Evolutionary conservation across 1,284 basidiomycete species (phyloP).

Genomic region (Cutaneotrichosporon sp.): DNA sequence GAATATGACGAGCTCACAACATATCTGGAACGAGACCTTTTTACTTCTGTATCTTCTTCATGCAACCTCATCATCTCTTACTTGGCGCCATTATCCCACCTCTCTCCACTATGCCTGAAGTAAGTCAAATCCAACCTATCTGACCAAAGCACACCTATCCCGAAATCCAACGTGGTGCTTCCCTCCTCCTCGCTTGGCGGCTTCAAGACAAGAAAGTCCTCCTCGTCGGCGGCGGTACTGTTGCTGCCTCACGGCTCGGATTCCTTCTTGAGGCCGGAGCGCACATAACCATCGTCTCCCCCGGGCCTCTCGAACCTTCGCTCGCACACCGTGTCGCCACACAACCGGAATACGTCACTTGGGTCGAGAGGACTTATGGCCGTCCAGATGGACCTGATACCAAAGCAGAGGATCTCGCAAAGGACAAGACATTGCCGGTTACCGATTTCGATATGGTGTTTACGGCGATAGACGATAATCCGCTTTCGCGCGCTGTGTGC

Average conservation of each 20-base stretch:
- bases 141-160: slow-evolving; percentile 25
- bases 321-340: slow-evolving; percentile 52
- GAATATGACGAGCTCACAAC: background rate
- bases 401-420: slow-evolving; percentile 23
- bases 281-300: slow-evolving; percentile 54
- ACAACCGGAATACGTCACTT: slow-evolving; percentile 62
- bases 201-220: slow-evolving; percentile 56
- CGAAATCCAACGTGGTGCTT: slow-evolving; percentile 46
- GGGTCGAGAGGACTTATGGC: slow-evolving; percentile 67
- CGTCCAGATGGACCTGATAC: background rate
- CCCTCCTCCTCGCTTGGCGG: slow-evolving; percentile 58
- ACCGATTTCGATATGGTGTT: slow-evolving; percentile 80
- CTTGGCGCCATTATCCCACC: background rate
- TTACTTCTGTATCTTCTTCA: too few species aligned
- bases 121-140: background rate
- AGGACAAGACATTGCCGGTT: slow-evolving; percentile 36
- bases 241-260: slow-evolving; percentile 58
- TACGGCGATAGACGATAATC: slow-evolving; percentile 88
- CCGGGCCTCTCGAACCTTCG: slow-evolving; percentile 55
- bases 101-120: background rate
- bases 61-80: background rate
- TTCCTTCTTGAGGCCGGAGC: slow-evolving; percentile 54
- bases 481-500: slow-evolving; percentile 67
- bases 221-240: slow-evolving; percentile 59
- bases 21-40: background rate